These are phyloP conservation scores for Dendrobium huoshanense DNA, from an alignment of 106 monocot genomes.

Conservation along the genomic window DNA sequence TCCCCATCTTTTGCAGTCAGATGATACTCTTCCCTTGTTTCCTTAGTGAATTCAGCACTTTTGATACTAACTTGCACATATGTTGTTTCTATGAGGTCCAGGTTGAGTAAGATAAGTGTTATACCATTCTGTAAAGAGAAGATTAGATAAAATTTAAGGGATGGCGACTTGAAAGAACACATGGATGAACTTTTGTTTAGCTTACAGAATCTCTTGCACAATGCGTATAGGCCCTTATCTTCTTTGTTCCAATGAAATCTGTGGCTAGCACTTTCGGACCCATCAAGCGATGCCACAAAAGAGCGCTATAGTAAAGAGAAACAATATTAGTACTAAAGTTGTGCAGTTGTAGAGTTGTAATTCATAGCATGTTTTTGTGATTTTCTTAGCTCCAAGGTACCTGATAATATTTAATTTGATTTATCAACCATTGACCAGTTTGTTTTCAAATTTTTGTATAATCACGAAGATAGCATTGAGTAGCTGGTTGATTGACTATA, in stretches of 20 bases:
- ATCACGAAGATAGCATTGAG: background rate
- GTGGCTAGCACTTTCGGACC: conserved; percentile 52
- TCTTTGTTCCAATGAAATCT: conserved; percentile 61
- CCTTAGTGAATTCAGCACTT: background rate
- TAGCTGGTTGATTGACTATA: background rate
- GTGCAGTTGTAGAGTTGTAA: background rate
- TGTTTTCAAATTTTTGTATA: no score
- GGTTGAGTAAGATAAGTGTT: conserved; percentile 76
- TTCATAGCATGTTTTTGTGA: background rate
- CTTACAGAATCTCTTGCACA: conserved; percentile 83
- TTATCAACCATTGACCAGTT: background rate
- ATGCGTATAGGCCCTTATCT: conserved; percentile 71
- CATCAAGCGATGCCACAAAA: conserved; percentile 94
- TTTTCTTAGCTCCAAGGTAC: background rate
- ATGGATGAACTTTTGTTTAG: background rate
- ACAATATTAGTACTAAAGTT: no score
- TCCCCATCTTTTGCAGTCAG: conserved; percentile 63
- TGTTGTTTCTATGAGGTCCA: conserved; percentile 47
- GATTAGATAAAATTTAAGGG: background rate
- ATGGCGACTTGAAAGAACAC: background rate
- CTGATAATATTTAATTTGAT: background rate
- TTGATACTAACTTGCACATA: conserved; percentile 27
- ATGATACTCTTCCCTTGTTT: conserved; percentile 83
- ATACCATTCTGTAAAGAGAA: conserved; percentile 60
- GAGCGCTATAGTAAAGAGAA: conserved; percentile 45